Evolutionary conservation across 768 basidiomycete species (phyloP), one percentile per base, ranked within the genome.

Genomic region (Suillus plorans): DNA sequence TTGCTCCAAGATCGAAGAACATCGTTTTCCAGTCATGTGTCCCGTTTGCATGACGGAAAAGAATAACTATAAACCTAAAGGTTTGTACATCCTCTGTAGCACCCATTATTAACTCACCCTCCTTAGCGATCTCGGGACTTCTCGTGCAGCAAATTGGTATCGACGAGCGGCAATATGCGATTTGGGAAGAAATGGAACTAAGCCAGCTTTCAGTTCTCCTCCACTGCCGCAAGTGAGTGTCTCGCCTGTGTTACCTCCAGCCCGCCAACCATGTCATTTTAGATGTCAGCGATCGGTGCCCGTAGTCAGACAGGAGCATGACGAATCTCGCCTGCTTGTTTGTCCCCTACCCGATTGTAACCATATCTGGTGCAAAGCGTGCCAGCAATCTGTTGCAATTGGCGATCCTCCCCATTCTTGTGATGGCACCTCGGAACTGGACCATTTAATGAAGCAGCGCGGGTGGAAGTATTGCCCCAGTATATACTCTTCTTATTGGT

Each of bases 391-490:
- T 66, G 66, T 80, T 59, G 62, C 66, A 7, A 25, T 74, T 13
- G 74, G 71, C 20, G 81, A 78, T 7, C 80, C 78, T 14, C 74
- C 76, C 62, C 85, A 88, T 70, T 84, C 84, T 0, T 89, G 88
- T 71, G 87, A 88, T 63, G 86, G 85, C 5, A 78, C 83, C 14
- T 78, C 78, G 2, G 88, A 89, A 68, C 77, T 89, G 9, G 79
- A 82, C 5, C 74, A 81, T 60, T 64, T 87, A 52, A 85, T 88
- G 84, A 71, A 75, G 44, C 66, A 77, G 68, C 74, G 79, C n/a
- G 87, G 87, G 7, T 89, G 88, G 89, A 86, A 84, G 65, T 80
- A 81, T 61, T 90, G 89, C 70, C 86, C 89, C 65, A 85, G 88
- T 78, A 68, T 59, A 79, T 67, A 12, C n/a, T 18, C 53, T 31